phyloP scores from a whole-genome alignment of 2,329 filamentous ascomycete species.

The Dryadomyces quercivorus region DNA sequence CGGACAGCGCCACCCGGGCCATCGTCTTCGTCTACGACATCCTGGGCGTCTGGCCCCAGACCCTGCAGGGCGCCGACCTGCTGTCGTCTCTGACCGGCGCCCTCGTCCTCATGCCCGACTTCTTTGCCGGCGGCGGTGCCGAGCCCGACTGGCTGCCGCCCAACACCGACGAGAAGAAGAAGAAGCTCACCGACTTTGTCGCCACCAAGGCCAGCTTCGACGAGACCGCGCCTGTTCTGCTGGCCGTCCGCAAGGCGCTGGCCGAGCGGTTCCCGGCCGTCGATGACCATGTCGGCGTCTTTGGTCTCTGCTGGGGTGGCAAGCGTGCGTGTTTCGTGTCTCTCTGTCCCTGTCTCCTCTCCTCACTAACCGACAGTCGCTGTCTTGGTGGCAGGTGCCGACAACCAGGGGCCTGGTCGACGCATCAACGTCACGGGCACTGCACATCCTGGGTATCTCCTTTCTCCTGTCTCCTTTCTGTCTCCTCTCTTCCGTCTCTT shows the following conservation, averaged over 20 bases:
- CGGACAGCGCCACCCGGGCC: constrained; percentile 21
- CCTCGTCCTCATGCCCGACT: constrained; percentile 28
- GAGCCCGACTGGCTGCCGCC: constrained; percentile 23
- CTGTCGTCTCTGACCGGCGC: constrained; percentile 24
- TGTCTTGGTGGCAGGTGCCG: constrained; percentile 23
- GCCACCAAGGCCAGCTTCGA: constrained; percentile 17
- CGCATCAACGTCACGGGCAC: constrained; percentile 23
- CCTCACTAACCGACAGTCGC: constrained; percentile 14
- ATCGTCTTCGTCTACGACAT: constrained; percentile 35
- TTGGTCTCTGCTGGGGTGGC: constrained; percentile 40
- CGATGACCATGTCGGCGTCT: constrained; percentile 27
- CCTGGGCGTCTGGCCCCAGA: constrained; percentile 32
- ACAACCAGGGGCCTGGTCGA: constrained; percentile 21
- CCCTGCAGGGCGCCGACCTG: constrained; percentile 34
- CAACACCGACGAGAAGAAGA: constrained; percentile 31
- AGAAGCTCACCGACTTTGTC: constrained; percentile 4
- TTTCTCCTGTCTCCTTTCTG: not conserved
- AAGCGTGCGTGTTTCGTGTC: constrained; percentile 22
- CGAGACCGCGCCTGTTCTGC: constrained; percentile 18
- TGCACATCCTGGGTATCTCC: constrained; percentile 18
- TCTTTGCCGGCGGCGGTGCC: constrained; percentile 24
- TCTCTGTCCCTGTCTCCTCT: too few species aligned
- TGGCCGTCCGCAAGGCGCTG: constrained; percentile 19
- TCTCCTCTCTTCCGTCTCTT: too few species aligned
- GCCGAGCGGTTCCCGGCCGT: constrained; percentile 22